Conservation (phyloP, 768 basidiomycete species). For the Mycena polygramma region DNA sequence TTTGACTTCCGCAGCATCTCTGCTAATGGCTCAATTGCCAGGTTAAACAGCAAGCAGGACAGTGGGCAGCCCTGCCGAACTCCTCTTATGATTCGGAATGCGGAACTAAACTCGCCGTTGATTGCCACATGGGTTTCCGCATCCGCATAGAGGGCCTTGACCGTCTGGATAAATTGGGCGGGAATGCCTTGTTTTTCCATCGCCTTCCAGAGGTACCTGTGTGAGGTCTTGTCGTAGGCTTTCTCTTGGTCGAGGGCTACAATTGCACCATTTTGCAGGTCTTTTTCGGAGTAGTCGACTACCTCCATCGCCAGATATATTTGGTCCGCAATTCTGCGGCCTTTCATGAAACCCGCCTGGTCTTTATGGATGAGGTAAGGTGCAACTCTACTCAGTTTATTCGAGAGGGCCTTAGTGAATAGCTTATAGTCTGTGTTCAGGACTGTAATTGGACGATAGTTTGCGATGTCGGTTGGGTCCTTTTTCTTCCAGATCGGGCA, state of each 20-base stretch:
- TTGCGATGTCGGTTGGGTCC: too few relatives aligned
- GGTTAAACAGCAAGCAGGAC: neutral
- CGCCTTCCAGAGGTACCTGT: neutral
- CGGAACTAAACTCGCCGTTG: neutral
- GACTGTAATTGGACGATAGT: too few relatives aligned
- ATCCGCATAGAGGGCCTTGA: neutral
- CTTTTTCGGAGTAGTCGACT: neutral
- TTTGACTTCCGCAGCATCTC: neutral
- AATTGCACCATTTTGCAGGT: neutral
- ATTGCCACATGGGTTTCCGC: neutral
- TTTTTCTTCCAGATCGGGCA: too few relatives aligned
- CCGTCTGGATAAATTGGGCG: neutral
- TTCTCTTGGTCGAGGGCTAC: too few relatives aligned
- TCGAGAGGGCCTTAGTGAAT: too few relatives aligned
- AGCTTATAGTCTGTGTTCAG: too few relatives aligned
- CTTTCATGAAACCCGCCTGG: constrained; percentile 6
- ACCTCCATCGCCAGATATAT: neutral
- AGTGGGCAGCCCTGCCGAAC: neutral
- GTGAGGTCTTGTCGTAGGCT: neutral
- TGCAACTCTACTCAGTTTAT: too few relatives aligned
- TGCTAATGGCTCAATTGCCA: neutral
- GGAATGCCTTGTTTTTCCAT: neutral
- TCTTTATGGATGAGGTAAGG: neutral
- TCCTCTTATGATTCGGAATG: neutral
- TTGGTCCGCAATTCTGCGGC: neutral